phyloP scores from a whole-genome alignment of 345 rosid species.

The Lepidium aucheri region DNA sequence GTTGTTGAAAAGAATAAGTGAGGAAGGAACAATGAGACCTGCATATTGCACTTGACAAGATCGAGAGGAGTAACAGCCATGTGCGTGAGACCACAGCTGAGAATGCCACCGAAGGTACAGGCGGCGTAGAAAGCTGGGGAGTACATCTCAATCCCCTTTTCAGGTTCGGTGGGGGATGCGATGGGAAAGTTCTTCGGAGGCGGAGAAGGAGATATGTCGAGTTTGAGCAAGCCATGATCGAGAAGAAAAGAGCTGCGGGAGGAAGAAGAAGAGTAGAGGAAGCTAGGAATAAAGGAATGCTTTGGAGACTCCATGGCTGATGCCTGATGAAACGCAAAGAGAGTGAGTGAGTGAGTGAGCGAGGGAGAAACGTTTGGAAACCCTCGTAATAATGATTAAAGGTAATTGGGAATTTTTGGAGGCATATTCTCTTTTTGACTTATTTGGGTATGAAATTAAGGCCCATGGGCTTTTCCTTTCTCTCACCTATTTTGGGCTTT shows the following conservation, averaged over 20 bases:
- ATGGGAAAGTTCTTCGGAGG: slow-evolving; percentile 8
- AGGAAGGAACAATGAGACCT: slow-evolving; percentile 29
- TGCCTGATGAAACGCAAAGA: neutral
- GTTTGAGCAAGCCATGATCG: slow-evolving; percentile 6
- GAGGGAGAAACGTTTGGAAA: neutral
- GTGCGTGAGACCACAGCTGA: slow-evolving; percentile 63
- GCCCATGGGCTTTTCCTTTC: neutral
- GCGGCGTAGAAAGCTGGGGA: slow-evolving; percentile 64
- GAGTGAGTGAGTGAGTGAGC: neutral
- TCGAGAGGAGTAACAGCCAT: slow-evolving; percentile 66
- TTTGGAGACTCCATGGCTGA: slow-evolving; percentile 27
- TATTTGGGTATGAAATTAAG: neutral
- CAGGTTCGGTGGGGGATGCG: slow-evolving; percentile 45
- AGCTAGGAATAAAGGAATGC: slow-evolving; percentile 36
- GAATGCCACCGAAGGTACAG: slow-evolving; percentile 53
- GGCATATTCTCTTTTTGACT: neutral
- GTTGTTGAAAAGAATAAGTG: too few species aligned
- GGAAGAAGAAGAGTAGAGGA: slow-evolving; percentile 39
- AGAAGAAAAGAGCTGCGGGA: slow-evolving; percentile 3
- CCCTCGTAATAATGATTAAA: neutral
- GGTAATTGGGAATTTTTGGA: too few species aligned
- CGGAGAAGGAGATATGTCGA: slow-evolving; percentile 11
- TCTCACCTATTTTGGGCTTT: too few species aligned
- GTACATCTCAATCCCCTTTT: slow-evolving; percentile 48
- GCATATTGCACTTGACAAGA: slow-evolving; percentile 74